phyloP scores from a whole-genome alignment of 1,284 basidiomycete genomes.

The Rhodotorula sp. region DNA sequence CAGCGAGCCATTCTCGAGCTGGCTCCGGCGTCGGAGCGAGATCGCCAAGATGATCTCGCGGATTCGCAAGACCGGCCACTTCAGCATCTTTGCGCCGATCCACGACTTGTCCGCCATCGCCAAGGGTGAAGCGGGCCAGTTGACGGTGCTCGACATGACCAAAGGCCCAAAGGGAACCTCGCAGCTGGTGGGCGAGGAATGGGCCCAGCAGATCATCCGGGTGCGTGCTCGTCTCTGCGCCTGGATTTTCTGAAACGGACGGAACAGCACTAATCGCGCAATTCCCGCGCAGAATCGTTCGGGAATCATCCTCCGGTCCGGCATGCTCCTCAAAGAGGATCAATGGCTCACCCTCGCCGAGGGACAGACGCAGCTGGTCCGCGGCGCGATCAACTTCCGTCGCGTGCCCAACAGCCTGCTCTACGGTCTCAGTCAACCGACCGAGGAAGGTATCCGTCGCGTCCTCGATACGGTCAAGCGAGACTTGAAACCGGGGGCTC shows the following conservation, averaged over 20 bases:
- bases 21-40: conserved; percentile 69
- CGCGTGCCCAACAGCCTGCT: conserved; percentile 79
- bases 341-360: conserved; percentile 60
- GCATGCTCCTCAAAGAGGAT: conserved; percentile 76
- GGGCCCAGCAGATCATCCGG: conserved; percentile 87
- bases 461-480: conserved; percentile 62
- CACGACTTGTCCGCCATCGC: conserved; percentile 74
- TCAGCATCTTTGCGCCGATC: conserved; percentile 84
- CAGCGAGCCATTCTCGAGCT: conserved; percentile 21
- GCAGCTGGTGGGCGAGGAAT: conserved; percentile 84
- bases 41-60: conserved; percentile 85
- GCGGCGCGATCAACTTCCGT: conserved; percentile 93
- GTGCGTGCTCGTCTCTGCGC: conserved; percentile 51
- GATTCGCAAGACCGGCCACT: conserved; percentile 69
- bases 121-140: conserved; percentile 22
- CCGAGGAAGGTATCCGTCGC: conserved; percentile 78
- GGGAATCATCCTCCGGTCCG: conserved; percentile 88
- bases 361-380: conserved; percentile 53
- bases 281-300: conserved; percentile 65
- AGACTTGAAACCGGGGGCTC: conserved; percentile 60
- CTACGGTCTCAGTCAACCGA: conserved; percentile 87
- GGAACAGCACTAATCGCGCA: not conserved
- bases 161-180: not conserved
- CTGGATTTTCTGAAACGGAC: not conserved
- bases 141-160: not conserved